Evolutionary conservation across 345 rosid species (phyloP).

Genomic region (Rhodomyrtus tomentosa): DNA sequence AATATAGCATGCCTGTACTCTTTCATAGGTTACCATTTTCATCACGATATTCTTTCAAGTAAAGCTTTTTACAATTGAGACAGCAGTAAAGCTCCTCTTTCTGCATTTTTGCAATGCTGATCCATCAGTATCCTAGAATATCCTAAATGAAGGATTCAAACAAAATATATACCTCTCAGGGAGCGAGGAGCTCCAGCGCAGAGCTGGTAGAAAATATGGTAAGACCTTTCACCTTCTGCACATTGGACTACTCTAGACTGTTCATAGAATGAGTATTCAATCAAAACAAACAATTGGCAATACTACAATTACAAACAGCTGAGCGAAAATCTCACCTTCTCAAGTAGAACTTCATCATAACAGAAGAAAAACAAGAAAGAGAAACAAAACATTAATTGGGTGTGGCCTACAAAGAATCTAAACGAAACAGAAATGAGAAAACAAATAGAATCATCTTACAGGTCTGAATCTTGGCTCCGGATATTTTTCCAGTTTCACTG

Average conservation of each 20-base stretch:
- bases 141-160: not conserved
- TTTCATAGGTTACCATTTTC: not conserved
- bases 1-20: not conserved
- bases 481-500: constrained; percentile 93
- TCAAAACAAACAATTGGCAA: not conserved
- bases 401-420: constrained; percentile 2
- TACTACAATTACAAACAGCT: not conserved
- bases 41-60: not conserved
- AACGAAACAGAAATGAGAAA: not conserved
- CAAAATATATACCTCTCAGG: constrained; percentile 50
- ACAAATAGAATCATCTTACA: constrained; percentile 41
- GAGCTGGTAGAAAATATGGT: constrained; percentile 98
- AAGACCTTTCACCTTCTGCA: constrained; percentile 93
- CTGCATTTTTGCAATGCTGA: not conserved
- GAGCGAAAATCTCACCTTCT: constrained; percentile 53
- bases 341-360: constrained; percentile 68
- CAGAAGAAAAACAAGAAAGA: constrained; percentile 6
- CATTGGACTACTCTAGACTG: constrained; percentile 99
- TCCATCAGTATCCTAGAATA: not conserved
- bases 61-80: not conserved
- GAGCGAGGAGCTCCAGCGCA: constrained; percentile 82
- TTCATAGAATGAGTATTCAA: constrained; percentile 19
- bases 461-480: constrained; percentile 98
- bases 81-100: not conserved
- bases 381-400: constrained; percentile 10